Evolutionary conservation across 345 rosid species (phyloP).

Genomic region (Gossypium ekmanianum): DNA sequence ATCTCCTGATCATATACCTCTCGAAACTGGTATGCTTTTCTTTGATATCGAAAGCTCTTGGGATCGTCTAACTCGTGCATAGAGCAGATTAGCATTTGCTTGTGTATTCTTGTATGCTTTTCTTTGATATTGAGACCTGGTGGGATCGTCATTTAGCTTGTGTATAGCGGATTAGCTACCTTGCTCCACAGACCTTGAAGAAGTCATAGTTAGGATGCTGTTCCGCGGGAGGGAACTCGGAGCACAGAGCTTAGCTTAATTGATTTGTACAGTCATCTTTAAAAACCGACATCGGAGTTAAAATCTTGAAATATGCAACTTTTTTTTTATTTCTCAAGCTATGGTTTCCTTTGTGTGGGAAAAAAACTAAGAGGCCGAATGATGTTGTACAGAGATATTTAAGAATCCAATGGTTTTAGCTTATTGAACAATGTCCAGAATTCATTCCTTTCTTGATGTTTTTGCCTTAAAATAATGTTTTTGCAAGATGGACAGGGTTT

Average conservation of each 20-base stretch:
- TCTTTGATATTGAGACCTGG: conserved; percentile 39
- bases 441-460: background rate
- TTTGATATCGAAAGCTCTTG: conserved; percentile 43
- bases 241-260: background rate
- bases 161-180: conserved; percentile 15
- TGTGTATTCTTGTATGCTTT: conserved; percentile 30
- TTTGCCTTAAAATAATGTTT: background rate
- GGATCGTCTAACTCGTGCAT: conserved; percentile 30
- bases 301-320: background rate
- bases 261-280: background rate
- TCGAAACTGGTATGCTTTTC: conserved; percentile 37
- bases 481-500: background rate
- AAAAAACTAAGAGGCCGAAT: background rate
- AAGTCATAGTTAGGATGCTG: conserved; percentile 6
- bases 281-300: background rate
- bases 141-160: conserved; percentile 28
- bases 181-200: conserved; percentile 4
- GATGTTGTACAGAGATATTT: background rate
- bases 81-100: conserved; percentile 7
- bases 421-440: background rate
- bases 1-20: conserved; percentile 25
- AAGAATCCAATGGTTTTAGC: background rate
- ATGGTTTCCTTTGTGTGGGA: background rate
- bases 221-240: background rate
- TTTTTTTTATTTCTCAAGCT: background rate